phyloP scores from a whole-genome alignment of 2,329 filamentous ascomycete genomes.

The Ascochyta viciae-villosae region DNA sequence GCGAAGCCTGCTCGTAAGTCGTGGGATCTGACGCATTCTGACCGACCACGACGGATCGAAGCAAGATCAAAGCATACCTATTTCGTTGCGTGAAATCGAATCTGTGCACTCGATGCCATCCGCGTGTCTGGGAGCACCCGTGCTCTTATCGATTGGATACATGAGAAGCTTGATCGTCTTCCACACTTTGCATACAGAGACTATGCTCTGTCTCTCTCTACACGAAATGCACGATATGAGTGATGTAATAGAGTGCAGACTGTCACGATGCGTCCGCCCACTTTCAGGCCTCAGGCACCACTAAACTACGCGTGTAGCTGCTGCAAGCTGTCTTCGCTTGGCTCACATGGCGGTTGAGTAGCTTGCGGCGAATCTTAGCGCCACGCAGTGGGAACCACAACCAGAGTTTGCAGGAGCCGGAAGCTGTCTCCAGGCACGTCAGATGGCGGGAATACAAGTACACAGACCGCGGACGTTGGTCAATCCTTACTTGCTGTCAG shows the following conservation, averaged over 20 bases:
- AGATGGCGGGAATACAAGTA: conserved; percentile 44
- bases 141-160: conserved; percentile 1
- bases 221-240: not conserved
- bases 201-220: not conserved
- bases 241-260: conserved; percentile 10
- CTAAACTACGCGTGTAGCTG: conserved; percentile 31
- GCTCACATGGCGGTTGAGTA: conserved; percentile 42
- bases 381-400: conserved; percentile 44
- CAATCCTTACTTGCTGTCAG: conserved; percentile 42
- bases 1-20: not conserved
- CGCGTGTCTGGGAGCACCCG: not conserved
- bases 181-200: not conserved
- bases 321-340: conserved; percentile 35
- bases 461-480: conserved; percentile 32
- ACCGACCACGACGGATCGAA: not conserved
- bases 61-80: not conserved
- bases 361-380: conserved; percentile 42
- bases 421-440: conserved; percentile 41
- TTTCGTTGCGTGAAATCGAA: not conserved
- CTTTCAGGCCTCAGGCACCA: conserved; percentile 25
- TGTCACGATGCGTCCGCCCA: conserved; percentile 20
- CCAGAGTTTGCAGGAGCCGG: conserved; percentile 42
- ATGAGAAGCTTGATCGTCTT: not conserved
- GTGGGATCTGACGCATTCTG: not conserved
- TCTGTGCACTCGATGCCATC: not conserved